phyloP scores from a whole-genome alignment of 768 basidiomycete species.

The Suillus occidentalis region DNA sequence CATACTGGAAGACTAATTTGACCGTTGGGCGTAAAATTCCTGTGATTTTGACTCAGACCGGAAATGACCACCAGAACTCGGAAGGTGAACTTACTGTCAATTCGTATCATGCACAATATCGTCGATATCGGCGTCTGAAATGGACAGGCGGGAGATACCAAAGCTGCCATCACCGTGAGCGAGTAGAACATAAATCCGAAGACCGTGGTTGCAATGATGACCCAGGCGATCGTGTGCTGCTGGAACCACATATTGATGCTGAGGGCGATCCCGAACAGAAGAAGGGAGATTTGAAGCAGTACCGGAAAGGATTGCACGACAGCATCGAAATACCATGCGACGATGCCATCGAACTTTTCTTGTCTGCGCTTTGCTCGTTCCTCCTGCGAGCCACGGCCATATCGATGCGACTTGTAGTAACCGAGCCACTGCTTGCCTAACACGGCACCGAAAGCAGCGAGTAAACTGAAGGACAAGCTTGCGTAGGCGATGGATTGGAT shows the following conservation, averaged over 20 bases:
- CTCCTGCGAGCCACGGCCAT: slow-evolving; percentile 6
- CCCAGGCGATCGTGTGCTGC: background rate
- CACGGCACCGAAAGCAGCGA: slow-evolving; percentile 15
- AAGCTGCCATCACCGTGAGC: background rate
- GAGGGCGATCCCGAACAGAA: slow-evolving; percentile 14
- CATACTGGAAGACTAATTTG: too few relatives aligned
- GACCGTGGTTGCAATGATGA: background rate
- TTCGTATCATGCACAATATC: background rate
- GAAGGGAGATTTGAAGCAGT: slow-evolving; percentile 10
- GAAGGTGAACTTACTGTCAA: too few relatives aligned
- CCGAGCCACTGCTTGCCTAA: slow-evolving; percentile 19
- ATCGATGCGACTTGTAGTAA: background rate
- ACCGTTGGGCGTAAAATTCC: too few relatives aligned
- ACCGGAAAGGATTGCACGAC: slow-evolving; percentile 12
- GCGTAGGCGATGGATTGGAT: slow-evolving; percentile 12
- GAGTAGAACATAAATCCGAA: slow-evolving; percentile 2
- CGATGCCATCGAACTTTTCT: slow-evolving; percentile 12
- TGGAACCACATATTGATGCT: background rate
- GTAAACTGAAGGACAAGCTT: slow-evolving; percentile 12
- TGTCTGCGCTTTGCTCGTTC: slow-evolving; percentile 12
- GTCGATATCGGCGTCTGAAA: slow-evolving; percentile 5
- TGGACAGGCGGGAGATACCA: slow-evolving; percentile 2
- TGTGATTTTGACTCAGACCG: too few relatives aligned
- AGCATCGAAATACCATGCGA: slow-evolving; percentile 12
- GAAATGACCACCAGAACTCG: too few relatives aligned